Evolutionary conservation across 352 stramenopile species (phyloP), one percentile per base, ranked within the genome.

Genomic region (Globisporangium heterothallicum): DNA sequence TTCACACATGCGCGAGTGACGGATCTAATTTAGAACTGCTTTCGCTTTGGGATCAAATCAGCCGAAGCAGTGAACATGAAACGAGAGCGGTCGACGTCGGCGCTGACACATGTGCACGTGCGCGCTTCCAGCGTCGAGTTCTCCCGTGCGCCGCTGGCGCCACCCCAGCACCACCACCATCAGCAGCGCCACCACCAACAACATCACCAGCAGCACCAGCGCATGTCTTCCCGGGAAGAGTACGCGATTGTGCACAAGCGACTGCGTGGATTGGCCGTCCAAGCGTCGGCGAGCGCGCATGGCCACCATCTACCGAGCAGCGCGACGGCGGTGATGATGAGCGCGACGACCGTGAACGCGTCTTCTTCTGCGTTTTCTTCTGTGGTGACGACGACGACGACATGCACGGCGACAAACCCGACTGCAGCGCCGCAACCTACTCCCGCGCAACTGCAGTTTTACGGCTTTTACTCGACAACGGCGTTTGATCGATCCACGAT

Each of bases 241-340:
- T 62, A 61, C 49, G 41, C 49, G 6, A 47, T 74, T 35, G 56
- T 71, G 44, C 63, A 75, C 56, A 84, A 80, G 60, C 72, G 68
- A 6, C 58, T 83, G 18, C 68, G 66, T 38, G 56, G 56, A 0
- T 53, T 61, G 45, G 43, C 53, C 4, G 49, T 64, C 53, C 57
- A 58, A 27, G 19, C 48, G 18, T 55, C 53, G 30, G 48, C 27
- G 64, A 50, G 47, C 22, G 32, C 36, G 32, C 32, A 38, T 18
- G 32, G 6, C 32, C 32, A 38, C 32, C 32, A 38, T 18, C 32
- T 38, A 38, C 32, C 32, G 32, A 38, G 32, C n/a, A 38, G n/a
- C n/a, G 32, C 32, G 32, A 8, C 32, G 6, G 14, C 32, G 32
- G 12, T 38, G 12, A 38, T 38, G 32, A 38, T 38, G 32, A 38